Percentiles rank a stretch among this genome's conserved stretches.
Evolutionary conservation across 75 land plant species (phyloP).

Genomic region (Sequoia sempervirens): DNA sequence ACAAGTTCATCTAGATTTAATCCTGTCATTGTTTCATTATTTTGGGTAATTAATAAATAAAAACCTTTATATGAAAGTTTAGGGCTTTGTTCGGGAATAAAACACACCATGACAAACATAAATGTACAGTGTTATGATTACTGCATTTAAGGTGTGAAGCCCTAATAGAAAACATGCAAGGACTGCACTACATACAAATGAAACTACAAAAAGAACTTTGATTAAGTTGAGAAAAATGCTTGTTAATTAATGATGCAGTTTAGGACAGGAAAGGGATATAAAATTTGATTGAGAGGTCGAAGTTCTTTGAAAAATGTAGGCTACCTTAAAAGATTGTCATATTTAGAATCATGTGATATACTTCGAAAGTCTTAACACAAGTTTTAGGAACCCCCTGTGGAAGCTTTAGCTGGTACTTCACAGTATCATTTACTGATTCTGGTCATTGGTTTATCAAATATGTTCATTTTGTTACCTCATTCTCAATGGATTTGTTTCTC

Average conservation of each 20-base stretch:
- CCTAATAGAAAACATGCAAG: too few species aligned
- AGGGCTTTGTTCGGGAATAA: background rate
- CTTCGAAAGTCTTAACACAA: background rate
- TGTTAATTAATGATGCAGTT: background rate
- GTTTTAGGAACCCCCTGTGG: background rate
- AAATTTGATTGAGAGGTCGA: background rate
- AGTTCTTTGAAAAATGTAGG: background rate
- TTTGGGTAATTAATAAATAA: background rate
- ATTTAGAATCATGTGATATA: background rate
- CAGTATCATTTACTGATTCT: background rate
- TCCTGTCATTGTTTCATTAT: background rate
- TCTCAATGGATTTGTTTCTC: background rate
- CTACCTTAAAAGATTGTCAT: background rate
- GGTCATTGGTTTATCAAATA: background rate
- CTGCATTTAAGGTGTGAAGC: too few species aligned
- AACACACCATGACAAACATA: background rate
- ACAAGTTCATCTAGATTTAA: background rate
- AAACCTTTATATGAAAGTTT: background rate
- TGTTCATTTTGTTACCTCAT: background rate
- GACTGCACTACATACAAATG: too few species aligned
- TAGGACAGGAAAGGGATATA: background rate
- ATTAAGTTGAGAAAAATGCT: background rate
- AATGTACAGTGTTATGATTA: background rate
- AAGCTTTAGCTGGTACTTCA: background rate
- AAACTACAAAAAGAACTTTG: background rate